Conservation (phyloP, 768 basidiomycete species). For the Phaeolepiota aurea region DNA sequence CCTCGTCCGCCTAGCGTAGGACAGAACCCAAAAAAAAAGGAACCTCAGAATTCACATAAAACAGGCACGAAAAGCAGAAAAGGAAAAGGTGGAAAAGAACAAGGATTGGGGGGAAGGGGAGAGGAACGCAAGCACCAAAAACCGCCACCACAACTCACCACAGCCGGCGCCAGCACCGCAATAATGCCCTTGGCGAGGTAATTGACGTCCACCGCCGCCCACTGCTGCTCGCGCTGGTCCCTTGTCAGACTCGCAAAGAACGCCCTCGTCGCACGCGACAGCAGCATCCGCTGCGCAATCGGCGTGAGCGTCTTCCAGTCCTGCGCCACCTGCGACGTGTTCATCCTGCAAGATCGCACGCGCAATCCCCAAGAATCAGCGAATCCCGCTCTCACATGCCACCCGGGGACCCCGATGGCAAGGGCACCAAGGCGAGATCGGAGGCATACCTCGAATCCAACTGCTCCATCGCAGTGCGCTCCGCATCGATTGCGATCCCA, state of each 20-base stretch:
- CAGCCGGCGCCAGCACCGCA: not conserved
- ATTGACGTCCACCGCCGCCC: not conserved
- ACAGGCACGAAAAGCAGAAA: too few species aligned
- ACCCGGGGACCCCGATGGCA: too few species aligned
- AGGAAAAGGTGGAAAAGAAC: too few species aligned
- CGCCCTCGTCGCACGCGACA: not conserved
- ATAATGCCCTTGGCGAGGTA: not conserved
- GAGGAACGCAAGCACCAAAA: too few species aligned
- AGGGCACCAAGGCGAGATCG: too few species aligned
- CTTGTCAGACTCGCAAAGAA: not conserved
- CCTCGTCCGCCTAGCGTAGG: too few species aligned
- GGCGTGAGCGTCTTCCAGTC: not conserved
- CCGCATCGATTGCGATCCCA: not conserved
- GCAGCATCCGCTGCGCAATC: not conserved
- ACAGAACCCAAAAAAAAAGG: too few species aligned
- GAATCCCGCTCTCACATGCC: too few species aligned
- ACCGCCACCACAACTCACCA: too few species aligned
- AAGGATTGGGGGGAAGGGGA: too few species aligned
- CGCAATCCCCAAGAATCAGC: not conserved
- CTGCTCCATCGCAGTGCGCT: not conserved
- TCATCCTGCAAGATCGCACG: not conserved
- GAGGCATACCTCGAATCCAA: not conserved
- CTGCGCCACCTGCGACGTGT: not conserved
- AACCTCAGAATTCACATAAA: too few species aligned
- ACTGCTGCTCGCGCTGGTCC: not conserved